Evolutionary conservation across 179 eudicot species (phyloP).

Genomic region (Dionaea muscipula): DNA sequence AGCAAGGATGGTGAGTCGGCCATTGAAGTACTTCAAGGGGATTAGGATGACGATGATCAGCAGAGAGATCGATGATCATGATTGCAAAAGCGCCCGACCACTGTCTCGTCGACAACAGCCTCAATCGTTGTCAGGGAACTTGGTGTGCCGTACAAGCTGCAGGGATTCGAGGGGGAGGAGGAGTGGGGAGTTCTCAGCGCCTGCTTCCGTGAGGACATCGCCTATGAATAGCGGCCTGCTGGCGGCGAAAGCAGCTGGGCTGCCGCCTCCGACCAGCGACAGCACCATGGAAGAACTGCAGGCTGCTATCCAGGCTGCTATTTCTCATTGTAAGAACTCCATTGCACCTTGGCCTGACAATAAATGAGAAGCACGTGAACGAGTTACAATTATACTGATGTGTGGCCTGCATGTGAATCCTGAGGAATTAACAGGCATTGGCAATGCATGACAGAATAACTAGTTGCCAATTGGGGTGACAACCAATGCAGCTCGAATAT

Average conservation of each 20-base stretch:
- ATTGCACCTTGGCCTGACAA: conserved; percentile 17
- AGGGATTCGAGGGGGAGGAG: conserved; percentile 15
- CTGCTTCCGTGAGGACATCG: conserved; percentile 59
- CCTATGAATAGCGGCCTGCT: conserved; percentile 58
- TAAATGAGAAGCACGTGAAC: no score
- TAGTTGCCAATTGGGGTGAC: no score
- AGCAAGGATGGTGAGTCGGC: conserved; percentile 46
- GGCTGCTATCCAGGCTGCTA: conserved; percentile 82
- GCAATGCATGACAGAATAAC: no score
- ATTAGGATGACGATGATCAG: background rate
- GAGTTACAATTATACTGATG: no score
- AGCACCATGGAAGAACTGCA: conserved; percentile 86
- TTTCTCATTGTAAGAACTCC: conserved; percentile 87
- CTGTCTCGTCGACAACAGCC: conserved; percentile 10
- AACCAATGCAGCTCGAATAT: no score
- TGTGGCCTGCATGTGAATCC: no score
- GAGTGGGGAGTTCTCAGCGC: conserved; percentile 48
- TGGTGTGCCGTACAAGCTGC: conserved; percentile 6
- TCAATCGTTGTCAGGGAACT: conserved; percentile 40
- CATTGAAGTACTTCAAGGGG: conserved; percentile 21
- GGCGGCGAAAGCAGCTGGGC: conserved; percentile 23
- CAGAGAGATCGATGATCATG: no score
- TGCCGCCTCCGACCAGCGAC: conserved; percentile 26
- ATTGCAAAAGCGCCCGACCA: no score
- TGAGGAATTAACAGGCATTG: no score